phyloP scores from a whole-genome alignment of 768 basidiomycete genomes.

The Mrakia frigida region DNA sequence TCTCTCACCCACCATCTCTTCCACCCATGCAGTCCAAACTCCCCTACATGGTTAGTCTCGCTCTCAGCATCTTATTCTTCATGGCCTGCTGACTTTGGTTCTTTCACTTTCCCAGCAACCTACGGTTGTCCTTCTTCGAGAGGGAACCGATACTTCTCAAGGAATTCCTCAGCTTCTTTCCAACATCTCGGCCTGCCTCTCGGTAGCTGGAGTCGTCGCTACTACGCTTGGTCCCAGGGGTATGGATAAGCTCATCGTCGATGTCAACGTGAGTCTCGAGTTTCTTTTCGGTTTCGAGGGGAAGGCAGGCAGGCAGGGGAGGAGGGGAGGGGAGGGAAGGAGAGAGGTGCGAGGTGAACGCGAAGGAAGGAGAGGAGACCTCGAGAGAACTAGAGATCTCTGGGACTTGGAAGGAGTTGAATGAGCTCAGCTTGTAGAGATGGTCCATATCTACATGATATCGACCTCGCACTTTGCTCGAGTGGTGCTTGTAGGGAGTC shows the following conservation, averaged over 20 bases:
- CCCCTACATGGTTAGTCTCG: slow-evolving; percentile 24
- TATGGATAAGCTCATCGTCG: slow-evolving; percentile 79
- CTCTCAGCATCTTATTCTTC: no score
- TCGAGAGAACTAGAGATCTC: neutral
- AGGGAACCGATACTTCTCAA: slow-evolving; percentile 94
- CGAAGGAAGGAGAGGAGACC: slow-evolving; percentile 48
- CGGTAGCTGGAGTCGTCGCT: slow-evolving; percentile 82
- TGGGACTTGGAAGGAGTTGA: neutral
- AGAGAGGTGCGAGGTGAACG: slow-evolving; percentile 53
- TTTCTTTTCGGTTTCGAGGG: no score
- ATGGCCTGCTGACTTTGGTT: neutral
- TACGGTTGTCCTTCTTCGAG: slow-evolving; percentile 88
- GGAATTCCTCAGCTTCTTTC: slow-evolving; percentile 86
- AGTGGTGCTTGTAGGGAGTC: no score
- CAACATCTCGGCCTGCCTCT: slow-evolving; percentile 94
- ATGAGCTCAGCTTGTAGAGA: no score
- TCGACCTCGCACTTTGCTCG: no score
- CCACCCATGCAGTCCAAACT: slow-evolving; percentile 27
- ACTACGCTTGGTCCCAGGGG: slow-evolving; percentile 96
- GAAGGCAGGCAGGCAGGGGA: neutral
- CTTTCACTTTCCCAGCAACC: slow-evolving; percentile 66
- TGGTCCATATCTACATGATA: no score
- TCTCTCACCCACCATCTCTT: neutral
- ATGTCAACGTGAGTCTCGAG: slow-evolving; percentile 32
- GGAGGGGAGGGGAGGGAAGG: neutral